Base-by-base conservation (phyloP, 2,329 filamentous ascomycete genomes). In the Talaromyces piceae region DNA sequence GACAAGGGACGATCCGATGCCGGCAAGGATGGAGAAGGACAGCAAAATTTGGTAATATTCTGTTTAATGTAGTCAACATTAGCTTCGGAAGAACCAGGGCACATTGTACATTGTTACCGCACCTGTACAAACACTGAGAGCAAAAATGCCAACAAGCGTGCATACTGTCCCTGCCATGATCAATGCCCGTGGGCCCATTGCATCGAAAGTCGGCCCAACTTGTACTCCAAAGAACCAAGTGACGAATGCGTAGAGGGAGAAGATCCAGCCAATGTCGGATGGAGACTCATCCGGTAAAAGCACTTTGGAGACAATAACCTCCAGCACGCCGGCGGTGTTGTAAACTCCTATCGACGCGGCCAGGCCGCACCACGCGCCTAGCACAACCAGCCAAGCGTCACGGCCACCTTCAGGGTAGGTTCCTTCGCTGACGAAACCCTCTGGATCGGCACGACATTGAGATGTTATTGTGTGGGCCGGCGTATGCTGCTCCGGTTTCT, bases 41-140 rank as follows among this genome's bases (percentile, higher is more conserved):
- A 74, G 58, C 8, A 74, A 58, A 56, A 73, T 66, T 27, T 74
- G 72, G 61, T 68, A 75, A 54, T 68, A 73, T 25, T 62, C 62
- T 50, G 39, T 41, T 45, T 53, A n/a, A 11, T 30, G 16, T 9
- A 37, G 3, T 18, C 3, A 8, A 31, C 41, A 18, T 27, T 26
- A 30, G 16, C 31, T 13, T 27, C 26, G 20, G n/a, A 11, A 30
- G 23, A 13, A 6, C 4, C 11, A 5, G 2, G 37, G 8, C 6
- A 47, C n/a, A 28, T 43, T 28, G 28, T 12, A 22, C n/a, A n/a
- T n/a, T n/a, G n/a, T n/a, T 41, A 12, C 54, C 51, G 37, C 54
- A 59, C 57, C 50, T 51, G 41, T 60, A 44, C 58, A 64, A 22
- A 61, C 28, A 48, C 58, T 54, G 2, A 62, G 22, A 8, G 53